phyloP scores from a whole-genome alignment of 768 basidiomycete genomes.

The Boletus vinaceobasis region DNA sequence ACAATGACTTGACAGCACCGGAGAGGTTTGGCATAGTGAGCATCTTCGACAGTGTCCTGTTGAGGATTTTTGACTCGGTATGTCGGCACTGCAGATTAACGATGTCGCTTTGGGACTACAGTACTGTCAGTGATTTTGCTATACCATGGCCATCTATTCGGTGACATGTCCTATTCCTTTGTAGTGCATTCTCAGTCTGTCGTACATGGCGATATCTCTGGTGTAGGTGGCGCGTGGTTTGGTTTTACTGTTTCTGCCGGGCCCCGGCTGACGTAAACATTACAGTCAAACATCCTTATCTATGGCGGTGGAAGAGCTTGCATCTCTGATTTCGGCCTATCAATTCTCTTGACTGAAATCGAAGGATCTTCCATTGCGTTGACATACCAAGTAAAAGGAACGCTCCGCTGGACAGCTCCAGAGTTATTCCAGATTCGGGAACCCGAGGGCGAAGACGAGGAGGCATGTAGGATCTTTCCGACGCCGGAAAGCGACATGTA shows the following conservation, averaged over 20 bases:
- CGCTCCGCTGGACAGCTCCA: constrained; percentile 50
- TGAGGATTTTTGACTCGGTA: background rate
- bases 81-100: constrained; percentile 13
- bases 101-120: constrained; percentile 28
- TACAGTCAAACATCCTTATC: constrained; percentile 45
- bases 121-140: constrained; percentile 16
- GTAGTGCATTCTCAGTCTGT: constrained; percentile 21
- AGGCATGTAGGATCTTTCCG: constrained; percentile 2
- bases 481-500: constrained; percentile 36
- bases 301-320: constrained; percentile 39
- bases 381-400: constrained; percentile 31
- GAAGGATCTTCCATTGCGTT: constrained; percentile 32
- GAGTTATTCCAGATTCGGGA: constrained; percentile 29
- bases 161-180: background rate
- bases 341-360: constrained; percentile 36
- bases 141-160: background rate
- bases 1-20: constrained; percentile 10
- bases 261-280: background rate
- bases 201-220: constrained; percentile 28
- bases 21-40: constrained; percentile 18
- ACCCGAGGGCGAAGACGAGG: background rate
- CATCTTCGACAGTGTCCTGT: background rate
- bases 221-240: constrained; percentile 18
- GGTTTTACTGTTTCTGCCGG: background rate
- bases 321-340: constrained; percentile 47